Base-by-base conservation (phyloP, 2,329 filamentous ascomycete genomes). In the Xylariaceae sp. region DNA sequence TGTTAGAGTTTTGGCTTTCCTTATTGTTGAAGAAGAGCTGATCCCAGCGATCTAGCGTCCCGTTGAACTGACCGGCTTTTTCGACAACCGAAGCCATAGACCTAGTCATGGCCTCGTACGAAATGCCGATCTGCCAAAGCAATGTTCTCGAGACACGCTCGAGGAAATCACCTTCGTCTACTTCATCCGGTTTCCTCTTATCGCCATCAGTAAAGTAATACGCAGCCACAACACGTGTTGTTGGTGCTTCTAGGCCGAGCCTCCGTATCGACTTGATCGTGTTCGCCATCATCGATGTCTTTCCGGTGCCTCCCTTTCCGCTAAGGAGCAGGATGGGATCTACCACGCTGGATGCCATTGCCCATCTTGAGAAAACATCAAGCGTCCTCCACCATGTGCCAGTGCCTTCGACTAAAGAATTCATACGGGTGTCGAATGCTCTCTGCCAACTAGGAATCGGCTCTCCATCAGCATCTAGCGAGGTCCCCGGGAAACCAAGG, bases 211-310 rank as follows among this genome's bases (percentile, higher is more conserved):
- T 50, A 40, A 63, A 64, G 45, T 60, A 63, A 37, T 61, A 64
- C 2, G 52, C 58, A 2, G 53, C 55, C 7, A 62, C 57, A 4
- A 53, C 51, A 8, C 61, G 55, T 10, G 58, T 54, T 0, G 55
- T 59, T 14, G 58, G 56, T 0, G 51, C 55, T 7, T 49, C 47
- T 8, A 44, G 49, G 6, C 50, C 53, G 33, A 53, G 37, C 36
- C 54, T 57, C 32, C 60, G 56, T 11, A 65, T 48, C 17, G 55
- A 51, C 22, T 54, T 59, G 25, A 65, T 46, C 19, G 57, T 52
- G 36, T 64, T 65, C 10, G 63, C 56, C 48, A 63, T 58, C 45
- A 64, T 52, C 22, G 62, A 64, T 16, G 63, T 64, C 49, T 65
- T 65, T 3, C 63, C 64, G 1, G 63, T 58, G 23, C 60, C 58